Evolutionary conservation across 495 filamentous ascomycete genomes (phyloP).

Genomic region (Polyplosphaeria fusca): DNA sequence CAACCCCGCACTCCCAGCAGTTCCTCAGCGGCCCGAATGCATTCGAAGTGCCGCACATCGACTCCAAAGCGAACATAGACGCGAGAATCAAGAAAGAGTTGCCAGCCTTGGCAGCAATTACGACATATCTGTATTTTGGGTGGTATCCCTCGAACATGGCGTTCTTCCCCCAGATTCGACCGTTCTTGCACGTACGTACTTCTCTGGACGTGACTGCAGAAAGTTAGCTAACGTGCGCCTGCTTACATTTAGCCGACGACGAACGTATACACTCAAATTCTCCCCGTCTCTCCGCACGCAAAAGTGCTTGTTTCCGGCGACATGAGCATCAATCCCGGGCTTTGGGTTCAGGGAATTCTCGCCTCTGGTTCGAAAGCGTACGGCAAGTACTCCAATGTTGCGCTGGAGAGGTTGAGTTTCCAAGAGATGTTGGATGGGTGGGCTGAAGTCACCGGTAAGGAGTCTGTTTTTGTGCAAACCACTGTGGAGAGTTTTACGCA

Average conservation of each 20-base stretch:
- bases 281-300: slow-evolving; percentile 26
- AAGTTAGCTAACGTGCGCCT: too few species aligned
- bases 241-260: too few species aligned
- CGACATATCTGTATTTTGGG: slow-evolving; percentile 29
- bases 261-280: slow-evolving; percentile 24
- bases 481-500: slow-evolving; percentile 17
- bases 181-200: slow-evolving; percentile 2
- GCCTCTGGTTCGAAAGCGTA: slow-evolving; percentile 15
- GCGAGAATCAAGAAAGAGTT: slow-evolving; percentile 33
- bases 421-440: slow-evolving; percentile 24
- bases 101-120: slow-evolving; percentile 29
- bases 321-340: slow-evolving; percentile 22
- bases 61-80: slow-evolving; percentile 36
- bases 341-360: slow-evolving; percentile 22
- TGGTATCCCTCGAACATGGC: slow-evolving; percentile 24
- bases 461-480: slow-evolving; percentile 20
- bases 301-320: slow-evolving; percentile 21
- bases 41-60: slow-evolving; percentile 33
- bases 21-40: slow-evolving; percentile 27
- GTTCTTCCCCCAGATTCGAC: slow-evolving; percentile 13
- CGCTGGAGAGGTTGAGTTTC: slow-evolving; percentile 25
- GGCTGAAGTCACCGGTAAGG: slow-evolving; percentile 33
- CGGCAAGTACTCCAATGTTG: slow-evolving; percentile 32
- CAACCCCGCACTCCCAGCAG: slow-evolving; percentile 39
- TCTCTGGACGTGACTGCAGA: too few species aligned